These are phyloP conservation scores for Fistulifera pelliculosa DNA, from an alignment of 108 stramenopile species.

Conservation along the genomic window DNA sequence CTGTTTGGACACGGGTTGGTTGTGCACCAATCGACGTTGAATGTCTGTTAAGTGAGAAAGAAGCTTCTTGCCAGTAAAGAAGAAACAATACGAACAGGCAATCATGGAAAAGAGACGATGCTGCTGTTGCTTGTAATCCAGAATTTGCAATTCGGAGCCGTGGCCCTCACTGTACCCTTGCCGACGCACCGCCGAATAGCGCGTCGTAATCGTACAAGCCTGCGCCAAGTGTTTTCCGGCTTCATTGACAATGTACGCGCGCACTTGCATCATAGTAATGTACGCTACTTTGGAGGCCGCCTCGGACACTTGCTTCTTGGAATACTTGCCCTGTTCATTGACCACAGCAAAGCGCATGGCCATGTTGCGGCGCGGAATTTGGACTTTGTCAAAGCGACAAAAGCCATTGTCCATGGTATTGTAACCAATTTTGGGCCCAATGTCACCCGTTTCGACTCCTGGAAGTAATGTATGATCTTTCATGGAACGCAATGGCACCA, in stretches of 20 bases:
- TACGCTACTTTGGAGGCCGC: conserved; percentile 80
- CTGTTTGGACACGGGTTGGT: conserved; percentile 42
- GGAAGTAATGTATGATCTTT: conserved; percentile 71
- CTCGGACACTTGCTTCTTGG: conserved; percentile 48
- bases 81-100: conserved; percentile 85
- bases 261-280: conserved; percentile 97
- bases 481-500: conserved; percentile 84
- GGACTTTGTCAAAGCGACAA: conserved; percentile 71
- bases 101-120: conserved; percentile 87
- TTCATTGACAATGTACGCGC: conserved; percentile 68
- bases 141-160: conserved; percentile 47
- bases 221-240: conserved; percentile 61
- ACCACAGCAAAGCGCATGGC: conserved; percentile 82
- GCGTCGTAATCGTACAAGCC: conserved; percentile 82
- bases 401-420: conserved; percentile 97
- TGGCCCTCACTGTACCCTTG: conserved; percentile 80
- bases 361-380: conserved; percentile 89
- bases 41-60: conserved; percentile 52
- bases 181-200: conserved; percentile 87
- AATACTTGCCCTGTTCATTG: conserved; percentile 60
- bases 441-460: conserved; percentile 89
- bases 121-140: conserved; percentile 94
- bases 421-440: conserved; percentile 95
- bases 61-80: conserved; percentile 76
- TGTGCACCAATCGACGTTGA: conserved; percentile 50